Percentiles rank a stretch among this genome's conserved stretches.
phyloP scores from a whole-genome alignment of 2,329 filamentous ascomycete genomes.

The Aspergillus sp. region DNA sequence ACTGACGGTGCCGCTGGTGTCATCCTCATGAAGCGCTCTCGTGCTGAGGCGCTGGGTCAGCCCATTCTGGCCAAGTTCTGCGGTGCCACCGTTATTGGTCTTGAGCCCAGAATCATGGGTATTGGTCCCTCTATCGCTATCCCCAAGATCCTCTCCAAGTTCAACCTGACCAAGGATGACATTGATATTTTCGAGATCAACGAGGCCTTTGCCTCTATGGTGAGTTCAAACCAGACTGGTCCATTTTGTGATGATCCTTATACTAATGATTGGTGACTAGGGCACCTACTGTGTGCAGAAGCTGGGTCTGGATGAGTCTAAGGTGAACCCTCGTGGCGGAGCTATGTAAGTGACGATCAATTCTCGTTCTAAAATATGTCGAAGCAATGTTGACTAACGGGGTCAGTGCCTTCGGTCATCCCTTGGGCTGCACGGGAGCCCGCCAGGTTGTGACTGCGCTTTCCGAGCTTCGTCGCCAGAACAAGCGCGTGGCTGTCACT shows the following conservation, averaged over 20 bases:
- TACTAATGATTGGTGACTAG: slow-evolving; percentile 45
- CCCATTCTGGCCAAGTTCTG: slow-evolving; percentile 86
- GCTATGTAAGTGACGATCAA: slow-evolving; percentile 57
- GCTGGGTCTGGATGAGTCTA: slow-evolving; percentile 71
- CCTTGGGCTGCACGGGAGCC: slow-evolving; percentile 84
- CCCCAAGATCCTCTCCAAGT: slow-evolving; percentile 79
- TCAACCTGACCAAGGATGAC: slow-evolving; percentile 60
- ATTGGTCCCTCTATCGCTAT: slow-evolving; percentile 90
- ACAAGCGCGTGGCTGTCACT: slow-evolving; percentile 78
- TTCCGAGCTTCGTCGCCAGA: slow-evolving; percentile 77
- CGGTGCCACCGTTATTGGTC: slow-evolving; percentile 74
- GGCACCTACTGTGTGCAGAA: slow-evolving; percentile 87
- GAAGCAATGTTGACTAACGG: slow-evolving; percentile 9
- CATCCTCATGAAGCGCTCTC: slow-evolving; percentile 86
- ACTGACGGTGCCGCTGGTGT: slow-evolving; percentile 89
- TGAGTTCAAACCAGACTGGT: slow-evolving; percentile 9
- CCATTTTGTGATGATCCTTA: neutral
- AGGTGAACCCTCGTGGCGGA: slow-evolving; percentile 93
- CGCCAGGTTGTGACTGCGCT: slow-evolving; percentile 85
- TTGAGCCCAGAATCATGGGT: slow-evolving; percentile 88
- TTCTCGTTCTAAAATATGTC: neutral
- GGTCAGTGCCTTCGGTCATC: slow-evolving; percentile 74
- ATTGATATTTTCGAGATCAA: slow-evolving; percentile 56
- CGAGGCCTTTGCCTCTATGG: slow-evolving; percentile 79
- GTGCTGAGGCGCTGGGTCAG: slow-evolving; percentile 79